These are phyloP conservation scores for Nemania sp. DNA, from an alignment of 2,329 filamentous ascomycete species.

Conservation along the genomic window DNA sequence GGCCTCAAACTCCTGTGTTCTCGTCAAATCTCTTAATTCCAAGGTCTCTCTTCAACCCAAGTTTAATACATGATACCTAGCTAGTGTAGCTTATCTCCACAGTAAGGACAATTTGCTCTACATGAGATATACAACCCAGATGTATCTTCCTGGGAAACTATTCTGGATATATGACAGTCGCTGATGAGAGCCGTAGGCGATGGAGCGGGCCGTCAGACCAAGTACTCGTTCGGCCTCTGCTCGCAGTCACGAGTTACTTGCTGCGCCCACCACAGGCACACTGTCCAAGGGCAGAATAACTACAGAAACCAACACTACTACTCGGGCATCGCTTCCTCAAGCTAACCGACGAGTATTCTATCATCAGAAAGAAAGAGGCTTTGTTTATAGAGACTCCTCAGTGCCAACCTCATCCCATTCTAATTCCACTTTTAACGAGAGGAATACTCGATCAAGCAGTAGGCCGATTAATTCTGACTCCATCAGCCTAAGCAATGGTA, in stretches of 20 bases:
- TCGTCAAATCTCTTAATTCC: not conserved
- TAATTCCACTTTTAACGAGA: not conserved
- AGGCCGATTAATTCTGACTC: not conserved
- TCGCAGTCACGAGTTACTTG: not conserved
- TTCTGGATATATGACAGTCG: not conserved
- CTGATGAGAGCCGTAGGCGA: constrained; percentile 13
- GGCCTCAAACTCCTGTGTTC: not conserved
- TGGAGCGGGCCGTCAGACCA: not conserved
- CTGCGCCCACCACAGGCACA: not conserved
- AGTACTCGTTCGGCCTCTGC: not conserved
- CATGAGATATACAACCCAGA: not conserved
- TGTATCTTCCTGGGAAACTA: not conserved
- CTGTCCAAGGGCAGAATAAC: not conserved
- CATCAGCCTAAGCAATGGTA: not conserved
- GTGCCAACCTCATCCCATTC: not conserved
- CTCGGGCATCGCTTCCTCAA: not conserved
- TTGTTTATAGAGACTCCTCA: constrained; percentile 18
- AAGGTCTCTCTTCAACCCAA: not conserved
- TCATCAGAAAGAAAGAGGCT: not conserved
- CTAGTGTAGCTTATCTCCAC: not conserved
- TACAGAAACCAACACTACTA: not conserved
- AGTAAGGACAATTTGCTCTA: not conserved
- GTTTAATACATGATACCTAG: not conserved
- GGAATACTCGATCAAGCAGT: constrained; percentile 4
- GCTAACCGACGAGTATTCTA: not conserved